Percentiles rank a stretch among this genome's conserved stretches.
phyloP scores from a whole-genome alignment of 208 protist genomes.

The Crithidia brevicula region DNA sequence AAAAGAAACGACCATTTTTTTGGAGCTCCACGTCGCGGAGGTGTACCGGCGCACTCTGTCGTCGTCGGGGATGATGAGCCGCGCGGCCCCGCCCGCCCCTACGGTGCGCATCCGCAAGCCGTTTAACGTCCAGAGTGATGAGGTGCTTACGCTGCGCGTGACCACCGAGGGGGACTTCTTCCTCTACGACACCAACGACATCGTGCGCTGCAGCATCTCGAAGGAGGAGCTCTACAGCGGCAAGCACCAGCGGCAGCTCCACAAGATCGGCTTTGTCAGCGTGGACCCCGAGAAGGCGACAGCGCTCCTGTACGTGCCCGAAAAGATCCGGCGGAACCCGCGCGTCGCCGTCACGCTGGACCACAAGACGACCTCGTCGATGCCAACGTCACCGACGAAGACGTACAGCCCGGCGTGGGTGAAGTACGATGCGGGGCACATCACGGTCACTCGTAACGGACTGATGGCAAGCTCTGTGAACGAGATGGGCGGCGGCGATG shows the following conservation, averaged over 20 bases:
- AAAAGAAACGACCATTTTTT: constrained; percentile 71
- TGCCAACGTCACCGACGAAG: constrained; percentile 16
- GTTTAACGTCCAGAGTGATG: constrained; percentile 67
- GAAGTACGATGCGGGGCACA: constrained; percentile 51
- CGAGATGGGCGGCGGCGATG: constrained; percentile 62
- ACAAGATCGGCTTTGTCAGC: constrained; percentile 57
- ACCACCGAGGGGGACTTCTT: constrained; percentile 84
- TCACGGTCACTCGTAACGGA: constrained; percentile 62
- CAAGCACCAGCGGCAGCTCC: constrained; percentile 20
- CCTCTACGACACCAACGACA: constrained; percentile 78
- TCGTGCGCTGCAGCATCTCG: constrained; percentile 67
- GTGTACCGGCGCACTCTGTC: constrained; percentile 27
- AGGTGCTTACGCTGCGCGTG: constrained; percentile 75
- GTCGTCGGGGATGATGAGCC: constrained; percentile 25
- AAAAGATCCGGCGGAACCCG: constrained; percentile 32
- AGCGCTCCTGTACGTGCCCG: constrained; percentile 50
- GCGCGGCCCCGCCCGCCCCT: constrained; percentile 1
- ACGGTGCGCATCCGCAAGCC: constrained; percentile 52
- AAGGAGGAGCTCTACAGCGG: constrained; percentile 45
- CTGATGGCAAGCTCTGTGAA: constrained; percentile 65
- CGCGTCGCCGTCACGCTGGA: constrained; percentile 26
- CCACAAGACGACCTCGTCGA: constrained; percentile 14
- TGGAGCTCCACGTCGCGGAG: constrained; percentile 70
- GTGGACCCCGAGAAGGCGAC: constrained; percentile 57
- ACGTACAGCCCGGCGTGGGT: constrained; percentile 70